These are phyloP conservation scores for Sporisorium scitamineum DNA, from an alignment of 1,284 basidiomycete genomes.

Conservation along the genomic window DNA sequence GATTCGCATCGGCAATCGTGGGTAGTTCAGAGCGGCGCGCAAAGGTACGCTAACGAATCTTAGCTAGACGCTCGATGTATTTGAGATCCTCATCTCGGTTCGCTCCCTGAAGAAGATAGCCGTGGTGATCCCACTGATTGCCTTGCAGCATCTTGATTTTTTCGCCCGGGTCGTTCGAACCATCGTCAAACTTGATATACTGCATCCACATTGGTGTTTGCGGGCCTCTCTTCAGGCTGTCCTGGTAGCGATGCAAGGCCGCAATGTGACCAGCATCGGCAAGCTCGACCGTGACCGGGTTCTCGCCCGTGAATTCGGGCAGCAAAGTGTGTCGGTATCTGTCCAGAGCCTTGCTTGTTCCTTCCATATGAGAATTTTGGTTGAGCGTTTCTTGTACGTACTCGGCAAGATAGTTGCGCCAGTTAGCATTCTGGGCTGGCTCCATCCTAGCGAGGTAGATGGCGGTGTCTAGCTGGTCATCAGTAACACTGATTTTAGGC, in stretches of 20 bases:
- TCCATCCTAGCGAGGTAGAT: conserved; percentile 11
- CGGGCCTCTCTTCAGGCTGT: neutral
- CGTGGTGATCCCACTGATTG: neutral
- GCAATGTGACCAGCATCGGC: conserved; percentile 43
- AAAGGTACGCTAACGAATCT: neutral
- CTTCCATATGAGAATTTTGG: neutral
- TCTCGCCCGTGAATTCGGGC: conserved; percentile 21
- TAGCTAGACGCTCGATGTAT: conserved; percentile 21
- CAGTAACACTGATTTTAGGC: neutral
- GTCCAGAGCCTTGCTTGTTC: neutral
- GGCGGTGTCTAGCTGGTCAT: conserved; percentile 2
- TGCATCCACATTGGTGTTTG: neutral
- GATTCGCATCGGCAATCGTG: neutral
- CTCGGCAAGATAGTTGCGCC: neutral
- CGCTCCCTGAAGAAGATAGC: conserved; percentile 16
- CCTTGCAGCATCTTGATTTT: conserved; percentile 2
- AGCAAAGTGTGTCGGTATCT: conserved; percentile 14
- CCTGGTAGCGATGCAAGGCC: conserved; percentile 24
- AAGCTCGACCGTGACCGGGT: conserved; percentile 28
- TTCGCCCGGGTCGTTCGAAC: neutral
- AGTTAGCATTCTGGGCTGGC: neutral
- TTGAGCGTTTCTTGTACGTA: conserved; percentile 1
- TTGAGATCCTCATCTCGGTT: conserved; percentile 7
- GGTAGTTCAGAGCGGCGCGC: neutral
- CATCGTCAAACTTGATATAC: neutral